phyloP scores from a whole-genome alignment of 2,329 filamentous ascomycete species.

The Xylariaceae sp. region DNA sequence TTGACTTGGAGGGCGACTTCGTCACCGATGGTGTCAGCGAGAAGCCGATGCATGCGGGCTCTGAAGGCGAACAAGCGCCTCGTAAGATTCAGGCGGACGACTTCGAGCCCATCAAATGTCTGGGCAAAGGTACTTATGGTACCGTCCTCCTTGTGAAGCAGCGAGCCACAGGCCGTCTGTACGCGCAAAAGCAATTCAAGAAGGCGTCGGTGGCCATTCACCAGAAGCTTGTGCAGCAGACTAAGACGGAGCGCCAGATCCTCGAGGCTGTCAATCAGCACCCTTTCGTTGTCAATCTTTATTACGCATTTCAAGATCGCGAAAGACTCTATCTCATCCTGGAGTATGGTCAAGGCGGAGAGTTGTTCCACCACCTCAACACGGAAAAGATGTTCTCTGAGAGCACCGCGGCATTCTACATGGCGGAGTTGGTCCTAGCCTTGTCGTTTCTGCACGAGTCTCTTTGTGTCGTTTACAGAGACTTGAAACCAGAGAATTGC shows the following conservation, averaged over 20 bases:
- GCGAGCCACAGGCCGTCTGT: slow-evolving; percentile 77
- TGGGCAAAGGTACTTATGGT: slow-evolving; percentile 94
- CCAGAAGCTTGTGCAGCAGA: slow-evolving; percentile 94
- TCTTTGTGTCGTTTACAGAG: slow-evolving; percentile 91
- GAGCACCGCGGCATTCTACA: slow-evolving; percentile 87
- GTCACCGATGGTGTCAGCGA: slow-evolving; percentile 59
- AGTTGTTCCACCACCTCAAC: slow-evolving; percentile 91
- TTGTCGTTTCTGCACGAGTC: slow-evolving; percentile 88
- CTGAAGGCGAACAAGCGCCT: slow-evolving; percentile 50
- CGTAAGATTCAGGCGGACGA: slow-evolving; percentile 88
- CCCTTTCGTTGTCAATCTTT: slow-evolving; percentile 96
- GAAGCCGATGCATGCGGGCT: slow-evolving; percentile 33
- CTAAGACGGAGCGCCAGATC: slow-evolving; percentile 91
- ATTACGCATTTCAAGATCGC: slow-evolving; percentile 96
- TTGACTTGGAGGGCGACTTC: slow-evolving; percentile 79
- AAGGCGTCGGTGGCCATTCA: slow-evolving; percentile 94
- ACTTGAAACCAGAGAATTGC: slow-evolving; percentile 97
- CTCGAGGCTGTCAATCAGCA: slow-evolving; percentile 94
- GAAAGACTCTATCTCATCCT: slow-evolving; percentile 97
- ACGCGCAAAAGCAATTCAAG: slow-evolving; percentile 97
- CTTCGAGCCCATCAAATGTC: slow-evolving; percentile 83
- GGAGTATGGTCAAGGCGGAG: slow-evolving; percentile 94
- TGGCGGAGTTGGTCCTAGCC: slow-evolving; percentile 95
- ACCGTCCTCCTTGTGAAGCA: slow-evolving; percentile 94
- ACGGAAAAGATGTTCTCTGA: slow-evolving; percentile 95